Conservation (phyloP, 148 eudicot species). For the Chenopodium suecicum region DNA sequence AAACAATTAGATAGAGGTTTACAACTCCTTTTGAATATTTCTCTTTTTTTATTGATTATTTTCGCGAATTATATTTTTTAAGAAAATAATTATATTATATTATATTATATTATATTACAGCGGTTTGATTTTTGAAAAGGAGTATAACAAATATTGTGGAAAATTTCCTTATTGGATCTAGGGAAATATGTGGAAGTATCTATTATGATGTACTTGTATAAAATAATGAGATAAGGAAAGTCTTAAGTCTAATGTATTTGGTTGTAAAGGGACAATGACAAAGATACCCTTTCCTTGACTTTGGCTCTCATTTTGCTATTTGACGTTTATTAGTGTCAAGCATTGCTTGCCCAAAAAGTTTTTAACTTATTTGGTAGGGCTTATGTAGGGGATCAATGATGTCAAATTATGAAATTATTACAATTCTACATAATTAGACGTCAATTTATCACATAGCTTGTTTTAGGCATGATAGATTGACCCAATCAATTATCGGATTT, state of each 20-base stretch:
- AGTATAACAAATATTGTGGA: neutral
- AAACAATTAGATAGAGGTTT: constrained; percentile 34
- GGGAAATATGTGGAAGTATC: neutral
- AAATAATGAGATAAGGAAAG: neutral
- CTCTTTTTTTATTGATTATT: neutral
- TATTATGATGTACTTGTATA: constrained; percentile 1
- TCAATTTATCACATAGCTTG: neutral
- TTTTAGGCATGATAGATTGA: no score
- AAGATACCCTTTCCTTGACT: constrained; percentile 36
- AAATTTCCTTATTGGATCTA: neutral
- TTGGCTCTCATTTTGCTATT: constrained; percentile 8
- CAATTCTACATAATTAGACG: neutral
- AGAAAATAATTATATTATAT: neutral
- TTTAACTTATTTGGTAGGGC: constrained; percentile 11
- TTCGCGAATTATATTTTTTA: no score
- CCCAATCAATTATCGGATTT: no score
- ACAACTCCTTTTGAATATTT: constrained; percentile 32
- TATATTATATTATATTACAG: neutral
- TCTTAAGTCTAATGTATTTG: constrained; percentile 22
- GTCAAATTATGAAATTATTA: neutral
- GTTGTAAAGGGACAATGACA: constrained; percentile 29
- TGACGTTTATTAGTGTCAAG: neutral
- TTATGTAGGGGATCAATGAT: neutral
- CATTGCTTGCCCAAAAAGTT: constrained; percentile 14
- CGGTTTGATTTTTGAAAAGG: neutral